These are phyloP conservation scores for Lolium multiflorum DNA, from an alignment of 176 grass and related monocot species.

Conservation along the genomic window DNA sequence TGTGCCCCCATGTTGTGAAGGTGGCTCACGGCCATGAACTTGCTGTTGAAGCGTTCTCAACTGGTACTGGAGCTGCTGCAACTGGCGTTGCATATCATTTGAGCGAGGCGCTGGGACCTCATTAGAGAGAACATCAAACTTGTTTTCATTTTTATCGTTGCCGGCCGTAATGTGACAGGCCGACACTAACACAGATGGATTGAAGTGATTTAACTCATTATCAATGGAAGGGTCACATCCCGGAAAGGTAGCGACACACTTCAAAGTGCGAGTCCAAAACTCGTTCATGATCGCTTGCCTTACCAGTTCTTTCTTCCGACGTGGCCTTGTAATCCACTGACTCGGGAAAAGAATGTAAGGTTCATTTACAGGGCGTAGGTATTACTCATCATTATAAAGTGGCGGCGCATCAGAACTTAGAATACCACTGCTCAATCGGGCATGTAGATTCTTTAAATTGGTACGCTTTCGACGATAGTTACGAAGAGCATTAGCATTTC, in stretches of 20 bases:
- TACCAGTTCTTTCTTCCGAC: neutral
- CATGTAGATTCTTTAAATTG: neutral
- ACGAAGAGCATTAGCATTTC: neutral
- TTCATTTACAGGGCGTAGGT: neutral
- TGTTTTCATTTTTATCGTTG: neutral
- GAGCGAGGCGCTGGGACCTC: neutral
- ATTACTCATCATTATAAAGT: neutral
- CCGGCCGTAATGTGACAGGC: neutral
- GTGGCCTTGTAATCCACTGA: neutral
- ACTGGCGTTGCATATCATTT: neutral
- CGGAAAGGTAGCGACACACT: neutral
- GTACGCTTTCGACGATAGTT: neutral
- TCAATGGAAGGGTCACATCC: neutral
- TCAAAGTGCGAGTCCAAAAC: neutral
- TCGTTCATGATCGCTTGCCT: neutral
- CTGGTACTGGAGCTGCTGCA: conserved; percentile 8
- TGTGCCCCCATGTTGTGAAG: neutral
- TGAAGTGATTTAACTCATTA: rapidly evolving
- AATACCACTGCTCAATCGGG: neutral
- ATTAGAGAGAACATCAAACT: neutral
- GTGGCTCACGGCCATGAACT: neutral
- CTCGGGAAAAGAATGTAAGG: neutral
- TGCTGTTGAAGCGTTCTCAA: neutral
- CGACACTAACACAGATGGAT: neutral
- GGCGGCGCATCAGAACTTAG: neutral